A percentile compares a stretch with the other conserved stretches of the same genome.
Conservation (phyloP, 176 grass and related monocot genomes). For the Oryza brachyantha region DNA sequence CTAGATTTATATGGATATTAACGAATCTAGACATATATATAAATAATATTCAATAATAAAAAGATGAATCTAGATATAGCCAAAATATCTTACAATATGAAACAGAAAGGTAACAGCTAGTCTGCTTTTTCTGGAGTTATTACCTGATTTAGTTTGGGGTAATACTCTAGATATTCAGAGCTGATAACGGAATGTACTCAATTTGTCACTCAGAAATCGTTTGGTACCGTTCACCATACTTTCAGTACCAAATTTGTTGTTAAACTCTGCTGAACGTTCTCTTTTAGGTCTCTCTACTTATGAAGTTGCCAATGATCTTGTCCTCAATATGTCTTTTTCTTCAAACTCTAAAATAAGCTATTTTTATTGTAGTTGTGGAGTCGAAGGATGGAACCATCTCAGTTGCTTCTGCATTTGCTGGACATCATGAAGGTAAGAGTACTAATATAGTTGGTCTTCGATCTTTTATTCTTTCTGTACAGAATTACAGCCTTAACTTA, state of each 20-base stretch:
- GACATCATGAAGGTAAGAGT: conserved; percentile 70
- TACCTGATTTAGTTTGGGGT: neutral
- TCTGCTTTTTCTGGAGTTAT: neutral
- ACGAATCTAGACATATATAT: too few species aligned
- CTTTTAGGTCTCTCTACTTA: neutral
- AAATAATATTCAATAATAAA: too few species aligned
- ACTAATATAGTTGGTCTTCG: neutral
- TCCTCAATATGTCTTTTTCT: neutral
- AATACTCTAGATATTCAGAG: neutral
- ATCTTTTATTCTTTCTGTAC: neutral
- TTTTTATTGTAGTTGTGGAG: conserved; percentile 56
- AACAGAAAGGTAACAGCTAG: too few species aligned
- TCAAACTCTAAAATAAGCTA: neutral
- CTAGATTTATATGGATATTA: too few species aligned
- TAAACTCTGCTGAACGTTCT: neutral
- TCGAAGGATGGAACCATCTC: conserved; percentile 79
- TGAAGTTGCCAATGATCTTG: neutral
- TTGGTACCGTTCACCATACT: neutral
- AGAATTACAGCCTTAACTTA: too few species aligned
- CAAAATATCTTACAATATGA: too few species aligned
- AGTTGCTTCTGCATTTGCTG: conserved; percentile 82
- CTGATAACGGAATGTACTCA: neutral
- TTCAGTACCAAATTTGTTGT: neutral
- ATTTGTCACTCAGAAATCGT: neutral
- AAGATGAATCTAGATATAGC: too few species aligned